A percentile compares a stretch with the other conserved stretches of the same genome.
phyloP scores from a whole-genome alignment of 208 protist genomes.

The Trypanosoma mega region DNA sequence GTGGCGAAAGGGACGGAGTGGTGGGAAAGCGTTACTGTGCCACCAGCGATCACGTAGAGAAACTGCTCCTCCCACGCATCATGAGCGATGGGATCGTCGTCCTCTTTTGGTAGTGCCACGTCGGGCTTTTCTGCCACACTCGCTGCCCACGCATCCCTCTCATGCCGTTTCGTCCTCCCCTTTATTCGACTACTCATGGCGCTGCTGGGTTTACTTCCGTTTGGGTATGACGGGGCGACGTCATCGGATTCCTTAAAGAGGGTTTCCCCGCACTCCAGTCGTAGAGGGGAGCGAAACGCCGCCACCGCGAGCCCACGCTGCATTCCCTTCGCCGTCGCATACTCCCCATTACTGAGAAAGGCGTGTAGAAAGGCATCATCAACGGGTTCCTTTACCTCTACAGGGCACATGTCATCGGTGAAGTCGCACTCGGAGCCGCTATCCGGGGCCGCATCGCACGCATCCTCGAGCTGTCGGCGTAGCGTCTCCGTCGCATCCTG shows the following conservation, averaged over 20 bases:
- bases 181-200: too few relatives aligned
- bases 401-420: conserved; percentile 19
- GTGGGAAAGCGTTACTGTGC: neutral
- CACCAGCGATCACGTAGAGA: conserved; percentile 10
- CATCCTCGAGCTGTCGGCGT: neutral
- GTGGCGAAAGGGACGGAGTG: neutral
- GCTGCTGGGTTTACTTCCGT: too few relatives aligned
- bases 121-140: too few relatives aligned
- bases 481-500: neutral
- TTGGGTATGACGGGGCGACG: too few relatives aligned
- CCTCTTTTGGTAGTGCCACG: too few relatives aligned
- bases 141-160: too few relatives aligned
- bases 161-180: too few relatives aligned
- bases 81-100: neutral
- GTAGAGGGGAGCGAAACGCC: neutral
- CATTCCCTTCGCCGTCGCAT: neutral
- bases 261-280: neutral
- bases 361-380: conserved; percentile 9
- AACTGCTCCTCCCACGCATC: neutral
- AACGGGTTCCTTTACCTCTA: neutral
- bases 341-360: conserved; percentile 2
- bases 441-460: conserved; percentile 7
- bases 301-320: conserved; percentile 17
- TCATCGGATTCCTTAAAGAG: neutral
- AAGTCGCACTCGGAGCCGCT: neutral